These are phyloP conservation scores for Cicer yamashitae DNA, from an alignment of 306 rosid species.

Conservation along the genomic window DNA sequence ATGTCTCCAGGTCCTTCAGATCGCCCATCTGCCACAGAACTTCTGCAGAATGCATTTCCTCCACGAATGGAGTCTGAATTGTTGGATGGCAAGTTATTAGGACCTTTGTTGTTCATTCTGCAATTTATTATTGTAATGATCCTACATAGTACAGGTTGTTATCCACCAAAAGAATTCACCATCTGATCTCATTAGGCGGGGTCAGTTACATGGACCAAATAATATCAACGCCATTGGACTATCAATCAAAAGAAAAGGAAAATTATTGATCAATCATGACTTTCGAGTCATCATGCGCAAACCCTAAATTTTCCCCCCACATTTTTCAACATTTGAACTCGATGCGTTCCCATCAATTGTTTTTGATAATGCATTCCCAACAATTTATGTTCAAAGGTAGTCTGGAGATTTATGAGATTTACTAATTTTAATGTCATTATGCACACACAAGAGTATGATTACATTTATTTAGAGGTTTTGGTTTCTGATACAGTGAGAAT, in stretches of 20 bases:
- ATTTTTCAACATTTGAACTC: slow-evolving; percentile 4
- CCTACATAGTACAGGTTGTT: slow-evolving; percentile 17
- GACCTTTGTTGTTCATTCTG: slow-evolving; percentile 41
- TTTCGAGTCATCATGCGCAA: slow-evolving; percentile 14
- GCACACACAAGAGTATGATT: slow-evolving; percentile 6
- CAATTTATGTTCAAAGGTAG: slow-evolving; percentile 30
- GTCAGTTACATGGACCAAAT: slow-evolving; percentile 15
- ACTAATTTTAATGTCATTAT: slow-evolving; percentile 19
- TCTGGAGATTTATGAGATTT: slow-evolving; percentile 7
- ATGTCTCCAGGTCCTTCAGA: slow-evolving; percentile 93
- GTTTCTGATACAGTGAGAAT: slow-evolving; percentile 6
- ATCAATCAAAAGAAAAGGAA: slow-evolving; percentile 4
- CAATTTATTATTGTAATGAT: slow-evolving; percentile 14
- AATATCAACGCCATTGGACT: slow-evolving; percentile 2
- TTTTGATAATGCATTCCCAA: neutral
- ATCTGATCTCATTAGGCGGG: neutral
- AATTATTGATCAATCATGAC: neutral
- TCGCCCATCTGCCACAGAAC: slow-evolving; percentile 91
- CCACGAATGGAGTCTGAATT: slow-evolving; percentile 91
- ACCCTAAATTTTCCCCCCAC: neutral
- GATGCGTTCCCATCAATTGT: slow-evolving; percentile 10
- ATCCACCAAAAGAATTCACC: slow-evolving; percentile 21
- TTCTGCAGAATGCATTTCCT: slow-evolving; percentile 78
- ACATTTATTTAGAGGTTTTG: slow-evolving; percentile 19
- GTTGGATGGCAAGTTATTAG: slow-evolving; percentile 78